Conservation (phyloP, 75 land plant species). For the Adiantum capillusveneris region DNA sequence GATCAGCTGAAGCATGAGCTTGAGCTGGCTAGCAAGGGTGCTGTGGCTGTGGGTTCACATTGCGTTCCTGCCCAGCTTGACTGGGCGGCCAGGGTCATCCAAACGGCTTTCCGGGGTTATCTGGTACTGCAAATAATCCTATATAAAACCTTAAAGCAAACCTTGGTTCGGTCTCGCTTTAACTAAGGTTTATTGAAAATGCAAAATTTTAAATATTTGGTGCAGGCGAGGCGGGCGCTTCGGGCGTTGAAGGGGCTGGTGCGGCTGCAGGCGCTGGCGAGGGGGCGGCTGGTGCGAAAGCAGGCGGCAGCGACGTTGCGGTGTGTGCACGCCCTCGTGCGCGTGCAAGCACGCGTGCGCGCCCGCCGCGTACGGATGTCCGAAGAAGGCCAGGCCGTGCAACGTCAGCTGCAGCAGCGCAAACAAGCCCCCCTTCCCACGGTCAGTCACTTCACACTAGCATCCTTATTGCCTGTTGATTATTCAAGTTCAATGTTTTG, state of each 20-base stretch:
- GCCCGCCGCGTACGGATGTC: conserved; percentile 34
- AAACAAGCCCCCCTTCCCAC: conserved; percentile 8
- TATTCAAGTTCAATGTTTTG: not conserved
- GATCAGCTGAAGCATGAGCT: no score
- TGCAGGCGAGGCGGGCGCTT: conserved; percentile 71
- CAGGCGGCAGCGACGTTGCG: conserved; percentile 64
- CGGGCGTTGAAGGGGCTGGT: conserved; percentile 74
- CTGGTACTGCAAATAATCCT: conserved; percentile 41
- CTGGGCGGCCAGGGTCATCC: conserved; percentile 57
- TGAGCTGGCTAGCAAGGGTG: no score
- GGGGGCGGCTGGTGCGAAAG: conserved; percentile 72
- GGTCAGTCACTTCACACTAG: not conserved
- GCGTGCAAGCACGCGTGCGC: conserved; percentile 63
- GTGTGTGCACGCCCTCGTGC: conserved; percentile 83
- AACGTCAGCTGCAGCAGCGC: conserved; percentile 18
- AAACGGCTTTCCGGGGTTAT: conserved; percentile 53
- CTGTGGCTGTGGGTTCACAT: no score
- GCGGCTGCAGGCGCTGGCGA: conserved; percentile 71
- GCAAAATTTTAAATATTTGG: no score
- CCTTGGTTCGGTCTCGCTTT: no score
- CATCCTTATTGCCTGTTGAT: not conserved
- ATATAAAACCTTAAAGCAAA: no score
- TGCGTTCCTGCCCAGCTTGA: no score
- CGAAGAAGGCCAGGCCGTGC: conserved; percentile 33
- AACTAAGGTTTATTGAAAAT: no score